These are phyloP conservation scores for Albatrellus sp. DNA, from an alignment of 1,284 basidiomycete genomes.

Conservation along the genomic window DNA sequence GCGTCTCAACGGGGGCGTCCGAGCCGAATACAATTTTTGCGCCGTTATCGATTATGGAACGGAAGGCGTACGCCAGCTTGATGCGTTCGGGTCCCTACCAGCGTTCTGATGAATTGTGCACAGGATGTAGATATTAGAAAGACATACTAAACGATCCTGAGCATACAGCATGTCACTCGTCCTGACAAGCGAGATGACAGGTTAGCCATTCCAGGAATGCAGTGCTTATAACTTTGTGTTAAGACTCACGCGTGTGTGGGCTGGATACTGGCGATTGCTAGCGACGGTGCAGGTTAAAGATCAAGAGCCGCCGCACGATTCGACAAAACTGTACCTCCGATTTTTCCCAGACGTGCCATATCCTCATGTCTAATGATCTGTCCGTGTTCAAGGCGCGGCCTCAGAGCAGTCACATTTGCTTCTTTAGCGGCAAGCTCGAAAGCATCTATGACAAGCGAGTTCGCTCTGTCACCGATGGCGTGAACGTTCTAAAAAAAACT, in stretches of 20 bases:
- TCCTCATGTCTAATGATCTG: conserved; percentile 72
- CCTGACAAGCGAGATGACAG: conserved; percentile 21
- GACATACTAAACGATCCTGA: conserved; percentile 56
- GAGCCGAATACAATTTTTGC: conserved; percentile 67
- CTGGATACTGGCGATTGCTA: conserved; percentile 73
- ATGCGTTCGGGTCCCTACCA: conserved; percentile 70
- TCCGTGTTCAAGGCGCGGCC: conserved; percentile 83
- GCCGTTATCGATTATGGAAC: conserved; percentile 49
- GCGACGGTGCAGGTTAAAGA: conserved; percentile 1
- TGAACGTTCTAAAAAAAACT: conserved; percentile 61
- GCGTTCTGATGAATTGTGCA: background rate
- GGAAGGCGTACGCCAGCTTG: conserved; percentile 80
- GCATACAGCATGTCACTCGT: conserved; percentile 88
- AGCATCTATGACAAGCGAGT: conserved; percentile 71
- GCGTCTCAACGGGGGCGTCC: conserved; percentile 80
- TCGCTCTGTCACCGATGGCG: conserved; percentile 86
- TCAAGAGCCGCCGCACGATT: conserved; percentile 4
- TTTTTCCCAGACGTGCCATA: conserved; percentile 58
- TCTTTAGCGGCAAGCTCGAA: conserved; percentile 60
- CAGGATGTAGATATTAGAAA: background rate
- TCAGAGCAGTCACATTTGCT: conserved; percentile 45
- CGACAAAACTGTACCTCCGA: conserved; percentile 44
- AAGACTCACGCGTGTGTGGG: conserved; percentile 74
- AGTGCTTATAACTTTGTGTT: background rate
- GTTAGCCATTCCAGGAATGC: conserved; percentile 1